Evolutionary conservation across 1,139 yeast species (phyloP), one percentile per base, ranked within the genome.

Genomic region (Lodderomyces metapsilosis): DNA sequence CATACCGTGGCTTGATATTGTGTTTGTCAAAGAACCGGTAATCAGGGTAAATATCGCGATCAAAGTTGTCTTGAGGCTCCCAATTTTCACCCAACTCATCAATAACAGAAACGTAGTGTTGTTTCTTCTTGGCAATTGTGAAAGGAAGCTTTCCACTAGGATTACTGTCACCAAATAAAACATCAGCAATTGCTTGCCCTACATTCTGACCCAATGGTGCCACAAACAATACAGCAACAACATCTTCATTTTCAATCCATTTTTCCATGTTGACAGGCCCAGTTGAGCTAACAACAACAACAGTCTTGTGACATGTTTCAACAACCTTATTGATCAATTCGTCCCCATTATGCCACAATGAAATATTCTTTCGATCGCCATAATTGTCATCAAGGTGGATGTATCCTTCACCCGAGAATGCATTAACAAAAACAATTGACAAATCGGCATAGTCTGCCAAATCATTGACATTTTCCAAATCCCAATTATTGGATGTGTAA

Each of bases 101-200:
- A 43, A 76, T 52, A 10, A 79, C 61, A 17, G 78, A 76, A 21
- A 75, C 78, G 50, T 79, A 79, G 47, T 80, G 83, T 50, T 64
- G 74, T 37, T 64, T 66, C 49, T 77, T 74, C 53, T 68, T 73
- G 10, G 86, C 84, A 51, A 81, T 71, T 1, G 86, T 80, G 51
- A 80, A 80, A 0, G 87, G 85, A 37, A 81, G 64, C 49, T 76
- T 72, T 2, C 86, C 87, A 16, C 82, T 76, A 6, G 86, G 86
- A 49, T 77, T 77, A 17, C 63, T 66, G 33, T 76, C 82, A 1
- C 87, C 87, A 59, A 79, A 81, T 11, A 70, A 49, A 0, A 70
- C 68, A 39, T 70, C 74, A 2, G 73, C 66, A 21, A 70, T 52
- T 1, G 74, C 73, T 41, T 64, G 58, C 2, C 75, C 76, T 23